A percentile compares a stretch with the other conserved stretches of the same genome.
phyloP scores from a whole-genome alignment of 2,329 filamentous ascomycete species.

The Gliomastix tumulicola region DNA sequence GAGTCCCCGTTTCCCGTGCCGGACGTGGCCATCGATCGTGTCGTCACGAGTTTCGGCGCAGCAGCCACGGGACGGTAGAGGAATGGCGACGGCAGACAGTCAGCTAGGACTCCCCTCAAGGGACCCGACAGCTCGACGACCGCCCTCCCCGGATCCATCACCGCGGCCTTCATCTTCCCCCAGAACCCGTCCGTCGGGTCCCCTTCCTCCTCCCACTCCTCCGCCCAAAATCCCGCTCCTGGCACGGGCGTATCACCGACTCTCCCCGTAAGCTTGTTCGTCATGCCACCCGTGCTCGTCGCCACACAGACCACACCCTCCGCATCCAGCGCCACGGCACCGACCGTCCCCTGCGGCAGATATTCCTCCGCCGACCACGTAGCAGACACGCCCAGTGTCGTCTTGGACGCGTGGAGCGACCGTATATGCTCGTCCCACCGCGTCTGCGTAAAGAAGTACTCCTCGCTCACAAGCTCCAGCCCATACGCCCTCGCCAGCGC shows the following conservation, averaged over 20 bases:
- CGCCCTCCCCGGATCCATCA: not conserved
- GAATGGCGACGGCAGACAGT: slow-evolving; percentile 50
- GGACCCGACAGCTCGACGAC: slow-evolving; percentile 18
- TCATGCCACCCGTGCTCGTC: slow-evolving; percentile 69
- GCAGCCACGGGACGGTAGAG: slow-evolving; percentile 27
- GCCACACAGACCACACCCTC: slow-evolving; percentile 66
- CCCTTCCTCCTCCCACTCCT: slow-evolving; percentile 61
- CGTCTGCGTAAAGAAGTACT: slow-evolving; percentile 73
- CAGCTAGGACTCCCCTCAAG: slow-evolving; percentile 43
- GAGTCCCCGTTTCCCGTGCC: slow-evolving; percentile 87
- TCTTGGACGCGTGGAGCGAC: slow-evolving; percentile 44
- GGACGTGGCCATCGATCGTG: slow-evolving; percentile 52
- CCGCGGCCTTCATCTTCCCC: not conserved
- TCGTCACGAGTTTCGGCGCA: slow-evolving; percentile 3
- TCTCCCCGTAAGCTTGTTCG: slow-evolving; percentile 80
- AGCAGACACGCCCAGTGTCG: slow-evolving; percentile 23
- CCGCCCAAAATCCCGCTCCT: slow-evolving; percentile 86
- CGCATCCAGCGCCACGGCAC: slow-evolving; percentile 74
- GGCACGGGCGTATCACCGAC: slow-evolving; percentile 81
- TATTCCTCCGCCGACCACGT: slow-evolving; percentile 58
- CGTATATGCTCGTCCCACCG: slow-evolving; percentile 72
- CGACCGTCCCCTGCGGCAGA: slow-evolving; percentile 77
- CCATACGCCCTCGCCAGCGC: slow-evolving; percentile 60
- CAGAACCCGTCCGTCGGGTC: slow-evolving; percentile 16
- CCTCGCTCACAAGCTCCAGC: slow-evolving; percentile 58